These are phyloP conservation scores for Aspergillus proliferans DNA, from an alignment of 2,329 filamentous ascomycete genomes.

Conservation along the genomic window DNA sequence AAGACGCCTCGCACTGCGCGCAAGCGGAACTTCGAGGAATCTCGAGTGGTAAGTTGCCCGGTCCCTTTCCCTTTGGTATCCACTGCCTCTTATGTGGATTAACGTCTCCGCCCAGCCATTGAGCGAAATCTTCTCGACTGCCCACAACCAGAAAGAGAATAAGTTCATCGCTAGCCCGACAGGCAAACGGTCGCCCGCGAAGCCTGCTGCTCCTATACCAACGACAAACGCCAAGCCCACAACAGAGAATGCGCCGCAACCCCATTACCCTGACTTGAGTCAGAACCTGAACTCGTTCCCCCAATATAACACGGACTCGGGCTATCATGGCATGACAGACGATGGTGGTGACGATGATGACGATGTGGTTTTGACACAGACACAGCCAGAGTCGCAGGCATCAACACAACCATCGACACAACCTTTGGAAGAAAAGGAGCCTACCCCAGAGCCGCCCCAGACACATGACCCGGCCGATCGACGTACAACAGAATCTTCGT, in stretches of 20 bases:
- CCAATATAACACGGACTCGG: constrained; percentile 40
- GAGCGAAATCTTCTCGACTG: constrained; percentile 43
- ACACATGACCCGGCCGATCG: constrained; percentile 22
- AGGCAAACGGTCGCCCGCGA: constrained; percentile 31
- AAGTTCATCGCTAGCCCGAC: constrained; percentile 30
- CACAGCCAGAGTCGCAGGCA: constrained; percentile 25
- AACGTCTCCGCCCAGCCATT: constrained; percentile 32
- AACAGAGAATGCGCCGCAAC: constrained; percentile 17
- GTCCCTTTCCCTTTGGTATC: background rate
- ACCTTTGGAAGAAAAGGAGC: constrained; percentile 23
- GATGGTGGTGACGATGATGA: constrained; percentile 35
- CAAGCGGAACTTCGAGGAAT: constrained; percentile 38
- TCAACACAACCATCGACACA: constrained; percentile 31
- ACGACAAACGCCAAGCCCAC: constrained; percentile 6
- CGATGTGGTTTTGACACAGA: constrained; percentile 30
- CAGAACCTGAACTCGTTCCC: constrained; percentile 35
- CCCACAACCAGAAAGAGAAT: constrained; percentile 30
- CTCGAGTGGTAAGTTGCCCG: constrained; percentile 36
- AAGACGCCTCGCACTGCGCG: constrained; percentile 44
- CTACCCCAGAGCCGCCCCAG: constrained; percentile 9
- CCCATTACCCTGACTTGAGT: constrained; percentile 23
- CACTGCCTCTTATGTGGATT: constrained; percentile 2
- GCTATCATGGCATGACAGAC: constrained; percentile 42
- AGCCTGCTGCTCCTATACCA: constrained; percentile 15
- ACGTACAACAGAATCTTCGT: constrained; percentile 40